Percentiles rank a stretch among this genome's conserved stretches.
Evolutionary conservation across 306 rosid genomes (phyloP).

Genomic region (Sindora glabra): DNA sequence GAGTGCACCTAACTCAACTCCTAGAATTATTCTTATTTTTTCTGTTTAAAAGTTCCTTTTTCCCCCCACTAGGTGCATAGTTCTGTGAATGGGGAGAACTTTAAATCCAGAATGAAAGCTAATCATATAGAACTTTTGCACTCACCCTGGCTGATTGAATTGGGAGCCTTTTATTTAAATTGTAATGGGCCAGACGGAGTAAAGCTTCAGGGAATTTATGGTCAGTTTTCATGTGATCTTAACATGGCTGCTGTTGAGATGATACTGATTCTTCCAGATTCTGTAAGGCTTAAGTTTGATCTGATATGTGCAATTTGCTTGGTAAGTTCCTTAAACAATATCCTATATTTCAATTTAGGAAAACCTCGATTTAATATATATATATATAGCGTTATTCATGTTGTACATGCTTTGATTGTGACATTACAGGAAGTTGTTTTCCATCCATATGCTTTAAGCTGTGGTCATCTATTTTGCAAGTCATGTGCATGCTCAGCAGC

Average conservation of each 20-base stretch:
- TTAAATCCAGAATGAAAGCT: conserved; percentile 65
- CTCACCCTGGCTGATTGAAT: conserved; percentile 87
- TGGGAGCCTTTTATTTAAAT: conserved; percentile 84
- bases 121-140: conserved; percentile 79
- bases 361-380: not conserved
- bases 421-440: conserved; percentile 57
- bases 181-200: conserved; percentile 36
- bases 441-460: conserved; percentile 77
- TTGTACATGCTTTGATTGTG: conserved; percentile 9
- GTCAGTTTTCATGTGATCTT: conserved; percentile 53
- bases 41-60: too few species aligned
- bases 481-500: conserved; percentile 91
- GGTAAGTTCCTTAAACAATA: conserved; percentile 47
- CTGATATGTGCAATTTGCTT: conserved; percentile 85
- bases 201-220: conserved; percentile 35
- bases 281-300: conserved; percentile 56
- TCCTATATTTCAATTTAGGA: too few species aligned
- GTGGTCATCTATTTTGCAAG: conserved; percentile 92
- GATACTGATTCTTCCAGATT: conserved; percentile 65
- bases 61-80: too few species aligned
- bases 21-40: too few species aligned
- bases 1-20: too few species aligned
- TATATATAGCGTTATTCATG: conserved; percentile 2
- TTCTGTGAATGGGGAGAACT: conserved; percentile 65
- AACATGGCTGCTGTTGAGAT: conserved; percentile 30